phyloP scores from a whole-genome alignment of 108 stramenopile species.

The Nannochloropsis gaditana region DNA sequence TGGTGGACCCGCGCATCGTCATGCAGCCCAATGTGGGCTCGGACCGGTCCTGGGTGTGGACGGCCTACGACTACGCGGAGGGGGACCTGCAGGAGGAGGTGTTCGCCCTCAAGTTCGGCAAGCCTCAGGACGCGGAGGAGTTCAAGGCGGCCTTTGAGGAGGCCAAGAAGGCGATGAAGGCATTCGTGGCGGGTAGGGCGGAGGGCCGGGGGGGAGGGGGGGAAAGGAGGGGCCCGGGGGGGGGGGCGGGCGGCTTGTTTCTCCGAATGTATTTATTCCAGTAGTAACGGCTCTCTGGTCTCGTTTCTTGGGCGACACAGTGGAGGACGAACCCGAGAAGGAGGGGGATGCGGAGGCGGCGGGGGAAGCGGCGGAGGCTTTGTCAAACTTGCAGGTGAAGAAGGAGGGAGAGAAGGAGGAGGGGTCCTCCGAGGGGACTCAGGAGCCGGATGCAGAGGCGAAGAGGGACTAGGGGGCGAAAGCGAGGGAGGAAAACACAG shows the following conservation, averaged over 20 bases:
- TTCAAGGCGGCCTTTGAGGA: slow-evolving; percentile 84
- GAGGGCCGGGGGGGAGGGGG: no score
- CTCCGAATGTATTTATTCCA: no score
- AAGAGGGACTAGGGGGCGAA: neutral
- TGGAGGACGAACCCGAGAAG: neutral
- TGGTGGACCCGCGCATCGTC: slow-evolving; percentile 86
- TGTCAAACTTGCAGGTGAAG: neutral
- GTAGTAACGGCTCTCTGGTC: no score
- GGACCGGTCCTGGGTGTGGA: slow-evolving; percentile 97
- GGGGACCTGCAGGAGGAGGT: slow-evolving; percentile 83
- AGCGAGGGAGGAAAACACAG: neutral
- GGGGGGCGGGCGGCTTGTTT: no score
- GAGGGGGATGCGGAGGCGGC: neutral
- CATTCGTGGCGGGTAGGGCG: slow-evolving; percentile 62
- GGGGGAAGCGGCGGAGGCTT: neutral
- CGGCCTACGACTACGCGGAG: slow-evolving; percentile 90
- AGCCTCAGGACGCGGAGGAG: slow-evolving; percentile 77
- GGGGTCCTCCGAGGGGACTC: neutral
- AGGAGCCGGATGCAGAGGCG: neutral
- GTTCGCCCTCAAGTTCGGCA: slow-evolving; percentile 88
- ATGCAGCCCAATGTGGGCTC: slow-evolving; percentile 86
- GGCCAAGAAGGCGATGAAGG: slow-evolving; percentile 76
- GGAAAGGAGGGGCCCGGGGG: no score
- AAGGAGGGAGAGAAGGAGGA: neutral
- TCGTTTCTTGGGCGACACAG: neutral